Evolutionary conservation across 352 stramenopile species (phyloP), one percentile per base, ranked within the genome.

Genomic region (Globisporangium cystogenes): DNA sequence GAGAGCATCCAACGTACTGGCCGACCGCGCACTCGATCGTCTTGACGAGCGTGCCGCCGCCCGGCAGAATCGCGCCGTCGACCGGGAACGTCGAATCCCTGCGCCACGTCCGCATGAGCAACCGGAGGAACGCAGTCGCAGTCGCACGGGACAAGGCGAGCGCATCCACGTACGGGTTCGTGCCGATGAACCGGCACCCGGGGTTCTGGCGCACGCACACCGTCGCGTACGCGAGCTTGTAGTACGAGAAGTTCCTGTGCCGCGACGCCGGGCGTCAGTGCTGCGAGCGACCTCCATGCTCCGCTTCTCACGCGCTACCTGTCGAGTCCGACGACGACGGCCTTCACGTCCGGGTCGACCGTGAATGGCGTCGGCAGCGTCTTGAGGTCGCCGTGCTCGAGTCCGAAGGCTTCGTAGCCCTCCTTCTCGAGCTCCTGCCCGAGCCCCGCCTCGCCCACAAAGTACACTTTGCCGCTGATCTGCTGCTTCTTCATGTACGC

Each of bases 211-310:
- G 80, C 21, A 89, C 61, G 60, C 80, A 91, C 16, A 52, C 61
- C 52, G 83, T 82, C 15, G 83, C 83, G 64, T 91, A 90, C 50
- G 83, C 76, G 50, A 93, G 70, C 65, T 93, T 93, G 78, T 88
- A 93, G 70, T 88, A 93, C 52, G 74, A 82, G 33, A 93, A 68
- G 60, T 87, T 69, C 41, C 82, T 90, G 46, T n/a, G n/a, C n/a
- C 11, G 39, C 10, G 33, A 1, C 12, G 15, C 42, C n/a, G 12
- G 18, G 29, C 10, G 7, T 20, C 10, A 8, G n/a, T n/a, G n/a
- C n/a, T n/a, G n/a, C n/a, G n/a, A n/a, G n/a, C n/a, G n/a, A n/a
- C n/a, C n/a, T n/a, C n/a, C n/a, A n/a, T n/a, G n/a, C n/a, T n/a
- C n/a, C n/a, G n/a, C n/a, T n/a, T n/a, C n/a, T n/a, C n/a, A n/a